Base-by-base conservation (phyloP, 1,284 basidiomycete species). In the Fomitopsis betulina region DNA sequence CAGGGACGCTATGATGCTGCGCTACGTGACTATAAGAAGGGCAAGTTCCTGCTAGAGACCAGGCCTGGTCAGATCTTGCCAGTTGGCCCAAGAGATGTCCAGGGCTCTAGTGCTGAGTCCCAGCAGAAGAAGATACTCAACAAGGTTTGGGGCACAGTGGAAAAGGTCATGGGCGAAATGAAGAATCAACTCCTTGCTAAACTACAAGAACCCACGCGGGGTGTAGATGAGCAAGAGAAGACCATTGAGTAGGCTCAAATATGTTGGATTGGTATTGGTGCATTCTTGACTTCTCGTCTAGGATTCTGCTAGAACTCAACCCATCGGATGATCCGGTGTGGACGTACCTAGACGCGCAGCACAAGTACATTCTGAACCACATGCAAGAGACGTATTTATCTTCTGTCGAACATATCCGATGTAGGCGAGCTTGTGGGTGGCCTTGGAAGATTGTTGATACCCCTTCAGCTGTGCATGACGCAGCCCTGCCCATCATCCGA, bases 1-100 rank as follows among this genome's bases (percentile, higher is more conserved):
- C 62, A 96, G 93, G 93, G 93, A 10, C 89, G 91, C 59, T 98
- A 96, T 70, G 97, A 99, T 63, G 86, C 89, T 40, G 96, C 95
- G 0, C 79, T 99, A 67, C 86, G 95, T 38, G 96, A 98, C 66
- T 99, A 99, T 79, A 97, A 97, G 75, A 98, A 98, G 73, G 97
- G 96, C 37, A 93, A 94, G 63, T 90, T 93, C 72, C 80, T 99
- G 37, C 82, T 96, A 52, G 91, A 96, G 65, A 89, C 89, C 15
- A 84, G 93, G 17, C 91, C 94, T 0, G 91, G 89, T 0, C 94
- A 95, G 67, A 79, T 96, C 2, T 78, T 93, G 5, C 88, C 86
- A 9, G 79, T 82, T 30, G 85, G 82, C 30, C 76, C 77, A 13
- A 85, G 81, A 65, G 85, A 84, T 61, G 79, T 78, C 19, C 77